These are phyloP conservation scores for Rhodotorula sp. DNA, from an alignment of 1,284 basidiomycete species.

Conservation along the genomic window DNA sequence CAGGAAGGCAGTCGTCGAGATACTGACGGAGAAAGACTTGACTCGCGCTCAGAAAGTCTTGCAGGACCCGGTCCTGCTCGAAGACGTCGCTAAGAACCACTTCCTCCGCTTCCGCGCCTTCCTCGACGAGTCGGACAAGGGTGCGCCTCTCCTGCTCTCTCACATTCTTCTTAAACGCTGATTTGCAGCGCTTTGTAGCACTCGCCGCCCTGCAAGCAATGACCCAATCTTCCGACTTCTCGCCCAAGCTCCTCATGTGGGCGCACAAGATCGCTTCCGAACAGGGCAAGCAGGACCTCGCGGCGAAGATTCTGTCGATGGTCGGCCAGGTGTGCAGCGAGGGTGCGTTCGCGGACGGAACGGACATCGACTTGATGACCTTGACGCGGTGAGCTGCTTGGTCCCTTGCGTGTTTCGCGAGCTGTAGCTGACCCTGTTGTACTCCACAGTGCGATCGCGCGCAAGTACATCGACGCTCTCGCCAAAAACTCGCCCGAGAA, in stretches of 20 bases:
- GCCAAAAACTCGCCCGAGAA: not conserved
- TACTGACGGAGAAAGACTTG: not conserved
- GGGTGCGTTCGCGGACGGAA: not conserved
- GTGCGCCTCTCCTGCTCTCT: not conserved
- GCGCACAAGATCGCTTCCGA: slow-evolving; percentile 14
- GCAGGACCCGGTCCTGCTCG: not conserved
- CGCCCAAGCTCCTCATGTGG: slow-evolving; percentile 16
- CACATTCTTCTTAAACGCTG: too few species aligned
- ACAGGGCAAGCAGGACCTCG: not conserved
- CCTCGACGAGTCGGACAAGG: not conserved
- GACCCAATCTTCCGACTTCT: slow-evolving; percentile 6
- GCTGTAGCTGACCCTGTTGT: not conserved
- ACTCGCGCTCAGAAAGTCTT: slow-evolving; percentile 2
- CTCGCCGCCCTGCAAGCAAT: not conserved
- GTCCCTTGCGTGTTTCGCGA: too few species aligned
- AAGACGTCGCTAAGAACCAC: slow-evolving; percentile 15
- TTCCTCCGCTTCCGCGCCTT: slow-evolving; percentile 21
- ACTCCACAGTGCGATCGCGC: not conserved
- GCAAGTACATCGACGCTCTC: not conserved
- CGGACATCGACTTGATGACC: slow-evolving; percentile 1
- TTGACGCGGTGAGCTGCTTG: slow-evolving; percentile 1
- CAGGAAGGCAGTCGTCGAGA: slow-evolving; percentile 13
- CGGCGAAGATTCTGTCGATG: not conserved
- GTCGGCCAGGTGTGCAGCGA: not conserved
- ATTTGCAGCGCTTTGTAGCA: not conserved